Conservation (phyloP, 2,329 filamentous ascomycete species). For the Fusarium redolens region DNA sequence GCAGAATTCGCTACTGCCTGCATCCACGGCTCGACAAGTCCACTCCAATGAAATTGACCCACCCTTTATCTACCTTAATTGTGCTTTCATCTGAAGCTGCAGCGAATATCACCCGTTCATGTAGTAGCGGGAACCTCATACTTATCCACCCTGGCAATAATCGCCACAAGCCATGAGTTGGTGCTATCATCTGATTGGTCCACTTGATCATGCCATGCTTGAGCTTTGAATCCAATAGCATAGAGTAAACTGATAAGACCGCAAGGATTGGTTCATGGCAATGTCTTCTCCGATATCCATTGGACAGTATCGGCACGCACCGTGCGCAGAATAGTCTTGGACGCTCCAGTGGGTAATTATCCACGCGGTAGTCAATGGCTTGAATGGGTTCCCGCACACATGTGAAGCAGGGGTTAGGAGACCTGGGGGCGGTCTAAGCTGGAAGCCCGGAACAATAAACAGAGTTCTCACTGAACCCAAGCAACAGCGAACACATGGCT, state of each 20-base stretch:
- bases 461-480: conserved; percentile 10
- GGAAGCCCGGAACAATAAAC: conserved; percentile 8
- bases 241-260: neutral
- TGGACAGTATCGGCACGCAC: neutral
- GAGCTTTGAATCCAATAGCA: conserved; percentile 4
- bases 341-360: neutral
- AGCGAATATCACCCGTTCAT: neutral
- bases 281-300: neutral
- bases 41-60: conserved; percentile 13
- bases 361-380: conserved; percentile 3
- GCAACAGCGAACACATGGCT: conserved; percentile 3
- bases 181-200: neutral
- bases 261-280: neutral
- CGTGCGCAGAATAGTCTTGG: neutral
- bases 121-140: conserved; percentile 8
- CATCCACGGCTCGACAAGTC: neutral
- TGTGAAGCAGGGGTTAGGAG: conserved; percentile 9
- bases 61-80: conserved; percentile 6
- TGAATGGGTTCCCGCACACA: neutral
- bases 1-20: neutral
- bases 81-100: conserved; percentile 7
- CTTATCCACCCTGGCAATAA: neutral
- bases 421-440: conserved; percentile 7
- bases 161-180: neutral
- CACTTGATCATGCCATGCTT: neutral